A percentile compares a stretch with the other conserved stretches of the same genome.
Conservation (phyloP, 2,329 filamentous ascomycete genomes). For the Fusarium pseudonygamai region DNA sequence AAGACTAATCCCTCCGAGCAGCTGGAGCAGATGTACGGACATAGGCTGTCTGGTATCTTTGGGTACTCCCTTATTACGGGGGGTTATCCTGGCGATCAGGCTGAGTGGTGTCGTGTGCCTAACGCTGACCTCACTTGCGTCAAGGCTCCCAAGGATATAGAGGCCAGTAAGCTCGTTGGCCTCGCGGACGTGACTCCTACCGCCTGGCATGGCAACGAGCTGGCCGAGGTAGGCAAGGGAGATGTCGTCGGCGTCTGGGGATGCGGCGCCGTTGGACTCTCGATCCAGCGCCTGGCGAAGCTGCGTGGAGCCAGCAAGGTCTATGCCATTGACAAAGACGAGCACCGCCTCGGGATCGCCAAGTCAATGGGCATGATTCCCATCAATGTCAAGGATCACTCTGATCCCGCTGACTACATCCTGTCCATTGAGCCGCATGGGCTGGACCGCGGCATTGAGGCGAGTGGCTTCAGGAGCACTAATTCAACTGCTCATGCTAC, state of each 20-base stretch:
- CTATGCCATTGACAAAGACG: constrained; percentile 4
- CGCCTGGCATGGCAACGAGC: neutral
- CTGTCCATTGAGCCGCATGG: neutral
- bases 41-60: neutral
- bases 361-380: neutral
- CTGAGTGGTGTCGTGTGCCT: neutral
- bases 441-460: neutral
- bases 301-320: neutral
- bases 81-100: neutral
- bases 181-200: neutral
- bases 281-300: neutral
- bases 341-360: neutral
- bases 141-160: neutral
- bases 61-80: constrained; percentile 1
- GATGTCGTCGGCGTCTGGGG: constrained; percentile 8
- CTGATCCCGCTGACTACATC: neutral
- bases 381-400: neutral
- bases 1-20: neutral
- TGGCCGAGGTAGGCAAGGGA: neutral
- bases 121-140: constrained; percentile 1
- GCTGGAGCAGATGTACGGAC: neutral
- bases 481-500: neutral
- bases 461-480: neutral
- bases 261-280: neutral
- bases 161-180: neutral